Conservation (phyloP, 306 rosid genomes). For the Crataegus laevigata region DNA sequence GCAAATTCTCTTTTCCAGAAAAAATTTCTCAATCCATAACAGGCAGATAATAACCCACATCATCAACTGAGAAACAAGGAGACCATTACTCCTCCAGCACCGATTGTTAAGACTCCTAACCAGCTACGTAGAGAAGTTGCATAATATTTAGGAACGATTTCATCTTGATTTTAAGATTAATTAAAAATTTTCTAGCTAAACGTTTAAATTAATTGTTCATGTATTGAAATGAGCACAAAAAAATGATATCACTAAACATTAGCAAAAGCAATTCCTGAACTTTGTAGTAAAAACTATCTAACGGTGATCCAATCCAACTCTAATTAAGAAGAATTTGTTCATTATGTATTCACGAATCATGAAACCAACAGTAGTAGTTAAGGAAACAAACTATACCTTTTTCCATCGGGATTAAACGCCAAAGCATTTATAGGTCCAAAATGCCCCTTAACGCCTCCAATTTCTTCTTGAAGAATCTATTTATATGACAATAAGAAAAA, state of each 20-base stretch:
- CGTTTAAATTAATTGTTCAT: not conserved
- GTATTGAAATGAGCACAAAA: not conserved
- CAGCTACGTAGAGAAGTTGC: not conserved
- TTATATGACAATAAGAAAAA: not conserved
- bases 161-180: not conserved
- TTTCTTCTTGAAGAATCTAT: conserved; percentile 95
- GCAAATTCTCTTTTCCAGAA: not conserved
- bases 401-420: conserved; percentile 95
- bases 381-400: conserved; percentile 41
- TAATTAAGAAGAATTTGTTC: not conserved
- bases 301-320: not conserved
- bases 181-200: not conserved
- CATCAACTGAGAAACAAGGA: not conserved
- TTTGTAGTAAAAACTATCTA: too few species aligned
- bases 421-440: conserved; percentile 95
- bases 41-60: not conserved
- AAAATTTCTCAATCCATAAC: not conserved
- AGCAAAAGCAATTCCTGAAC: not conserved
- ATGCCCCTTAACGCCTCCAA: conserved; percentile 97
- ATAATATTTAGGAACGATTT: not conserved
- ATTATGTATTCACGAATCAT: not conserved
- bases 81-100: too few species aligned
- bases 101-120: not conserved
- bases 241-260: not conserved
- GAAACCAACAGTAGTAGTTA: not conserved